These are phyloP conservation scores for Calonectria hawksworthii DNA, from an alignment of 2,329 filamentous ascomycete species.

Conservation along the genomic window DNA sequence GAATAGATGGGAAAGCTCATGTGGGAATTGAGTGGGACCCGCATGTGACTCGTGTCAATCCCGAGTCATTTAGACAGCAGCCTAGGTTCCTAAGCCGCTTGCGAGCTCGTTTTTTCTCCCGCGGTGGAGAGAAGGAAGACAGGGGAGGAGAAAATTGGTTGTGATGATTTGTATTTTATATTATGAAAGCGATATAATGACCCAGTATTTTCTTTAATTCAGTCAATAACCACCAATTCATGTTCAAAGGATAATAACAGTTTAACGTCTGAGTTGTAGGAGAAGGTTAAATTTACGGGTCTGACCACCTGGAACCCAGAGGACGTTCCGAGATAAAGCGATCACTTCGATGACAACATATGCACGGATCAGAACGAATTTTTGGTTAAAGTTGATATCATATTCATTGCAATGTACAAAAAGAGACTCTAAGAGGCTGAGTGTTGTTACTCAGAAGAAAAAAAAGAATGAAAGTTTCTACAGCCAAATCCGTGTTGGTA, in stretches of 20 bases:
- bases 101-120: not conserved
- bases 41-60: slow-evolving; percentile 52
- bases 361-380: not conserved
- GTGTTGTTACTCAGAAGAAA: not conserved
- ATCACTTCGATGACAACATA: no score
- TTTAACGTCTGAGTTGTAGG: no score
- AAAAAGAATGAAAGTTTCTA: slow-evolving; percentile 10
- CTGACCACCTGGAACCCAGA: no score
- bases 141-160: no score
- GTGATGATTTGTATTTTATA: no score
- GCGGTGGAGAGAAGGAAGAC: not conserved
- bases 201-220: no score
- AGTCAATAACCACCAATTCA: no score
- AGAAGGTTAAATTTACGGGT: no score
- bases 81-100: not conserved
- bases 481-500: slow-evolving; percentile 1
- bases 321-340: no score
- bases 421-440: not conserved
- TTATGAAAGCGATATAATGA: no score
- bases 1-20: slow-evolving; percentile 60
- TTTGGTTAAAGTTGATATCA: not conserved
- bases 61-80: not conserved
- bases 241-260: no score
- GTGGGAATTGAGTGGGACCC: slow-evolving; percentile 66
- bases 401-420: slow-evolving; percentile 9